Evolutionary conservation across 169 alveolate species (phyloP).

Genomic region (Plasmodium falciparum): DNA sequence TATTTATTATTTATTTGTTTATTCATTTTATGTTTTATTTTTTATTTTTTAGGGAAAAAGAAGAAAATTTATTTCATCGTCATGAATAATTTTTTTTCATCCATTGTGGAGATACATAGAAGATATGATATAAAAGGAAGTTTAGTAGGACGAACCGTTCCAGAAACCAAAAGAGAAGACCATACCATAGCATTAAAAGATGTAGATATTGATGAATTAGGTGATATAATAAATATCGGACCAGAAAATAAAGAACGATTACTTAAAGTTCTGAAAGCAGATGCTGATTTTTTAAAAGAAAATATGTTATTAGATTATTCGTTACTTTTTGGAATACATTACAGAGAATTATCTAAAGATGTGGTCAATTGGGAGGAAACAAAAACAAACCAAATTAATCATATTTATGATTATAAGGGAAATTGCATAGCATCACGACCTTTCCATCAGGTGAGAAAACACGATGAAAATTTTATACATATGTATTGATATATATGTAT

Average conservation of each 20-base stretch:
- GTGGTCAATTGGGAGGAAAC: constrained; percentile 78
- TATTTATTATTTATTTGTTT: neutral
- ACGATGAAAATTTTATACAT: neutral
- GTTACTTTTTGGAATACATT: constrained; percentile 93
- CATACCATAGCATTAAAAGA: constrained; percentile 93
- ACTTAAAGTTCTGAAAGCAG: constrained; percentile 85
- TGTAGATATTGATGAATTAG: constrained; percentile 86
- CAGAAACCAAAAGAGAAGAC: constrained; percentile 86
- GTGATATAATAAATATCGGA: constrained; percentile 86
- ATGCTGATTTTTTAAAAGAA: constrained; percentile 87
- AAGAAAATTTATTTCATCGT: constrained; percentile 94
- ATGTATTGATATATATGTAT: neutral
- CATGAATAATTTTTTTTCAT: constrained; percentile 96
- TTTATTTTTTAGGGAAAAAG: constrained; percentile 31
- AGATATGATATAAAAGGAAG: constrained; percentile 95
- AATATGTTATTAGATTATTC: constrained; percentile 93
- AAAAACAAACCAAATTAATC: constrained; percentile 45
- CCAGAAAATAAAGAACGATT: constrained; percentile 80
- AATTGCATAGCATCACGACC: constrained; percentile 31
- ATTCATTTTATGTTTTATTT: neutral
- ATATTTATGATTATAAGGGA: constrained; percentile 44
- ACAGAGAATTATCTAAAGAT: constrained; percentile 77
- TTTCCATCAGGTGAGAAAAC: constrained; percentile 37
- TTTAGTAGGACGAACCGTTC: constrained; percentile 91
- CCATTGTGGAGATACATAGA: constrained; percentile 92